Evolutionary conservation across 2,329 filamentous ascomycete species (phyloP).

Genomic region (Paracoccidioides lutzii): DNA sequence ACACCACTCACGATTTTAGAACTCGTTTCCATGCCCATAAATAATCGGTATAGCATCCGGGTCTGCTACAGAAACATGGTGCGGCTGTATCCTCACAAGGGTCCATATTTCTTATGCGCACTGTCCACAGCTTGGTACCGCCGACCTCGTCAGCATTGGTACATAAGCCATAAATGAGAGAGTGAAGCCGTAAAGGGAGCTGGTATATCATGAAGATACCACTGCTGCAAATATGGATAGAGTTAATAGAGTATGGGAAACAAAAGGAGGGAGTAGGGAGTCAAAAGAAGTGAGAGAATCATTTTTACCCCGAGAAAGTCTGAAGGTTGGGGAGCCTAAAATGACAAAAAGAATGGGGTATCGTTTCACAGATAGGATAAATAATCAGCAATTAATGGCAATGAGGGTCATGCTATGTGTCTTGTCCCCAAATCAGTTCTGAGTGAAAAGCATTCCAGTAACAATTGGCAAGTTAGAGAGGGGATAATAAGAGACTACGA

Average conservation of each 20-base stretch:
- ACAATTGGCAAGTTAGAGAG: background rate
- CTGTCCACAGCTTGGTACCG: conserved; percentile 55
- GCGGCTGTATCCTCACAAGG: conserved; percentile 71
- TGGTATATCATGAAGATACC: conserved; percentile 39
- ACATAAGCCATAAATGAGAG: conserved; percentile 69
- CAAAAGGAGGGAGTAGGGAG: conserved; percentile 34
- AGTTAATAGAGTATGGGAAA: conserved; percentile 43
- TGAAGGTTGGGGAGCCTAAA: no score
- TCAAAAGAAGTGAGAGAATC: conserved; percentile 20
- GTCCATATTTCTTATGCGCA: conserved; percentile 61
- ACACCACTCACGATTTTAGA: conserved; percentile 51
- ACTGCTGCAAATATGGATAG: conserved; percentile 41
- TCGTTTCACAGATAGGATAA: background rate
- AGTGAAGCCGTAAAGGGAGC: conserved; percentile 47
- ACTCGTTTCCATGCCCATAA: conserved; percentile 69
- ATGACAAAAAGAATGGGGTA: background rate
- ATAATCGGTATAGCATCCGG: conserved; percentile 61
- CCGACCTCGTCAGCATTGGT: conserved; percentile 50
- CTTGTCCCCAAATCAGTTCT: background rate
- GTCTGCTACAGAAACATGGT: conserved; percentile 72
- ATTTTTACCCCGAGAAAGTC: conserved; percentile 11
- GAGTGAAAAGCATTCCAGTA: background rate
- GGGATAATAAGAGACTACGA: background rate
- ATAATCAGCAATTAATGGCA: background rate
- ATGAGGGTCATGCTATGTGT: background rate